A percentile compares a stretch with the other conserved stretches of the same genome.
phyloP scores from a whole-genome alignment of 2,329 filamentous ascomycete genomes.

The Proliferodiscus dingleyae region DNA sequence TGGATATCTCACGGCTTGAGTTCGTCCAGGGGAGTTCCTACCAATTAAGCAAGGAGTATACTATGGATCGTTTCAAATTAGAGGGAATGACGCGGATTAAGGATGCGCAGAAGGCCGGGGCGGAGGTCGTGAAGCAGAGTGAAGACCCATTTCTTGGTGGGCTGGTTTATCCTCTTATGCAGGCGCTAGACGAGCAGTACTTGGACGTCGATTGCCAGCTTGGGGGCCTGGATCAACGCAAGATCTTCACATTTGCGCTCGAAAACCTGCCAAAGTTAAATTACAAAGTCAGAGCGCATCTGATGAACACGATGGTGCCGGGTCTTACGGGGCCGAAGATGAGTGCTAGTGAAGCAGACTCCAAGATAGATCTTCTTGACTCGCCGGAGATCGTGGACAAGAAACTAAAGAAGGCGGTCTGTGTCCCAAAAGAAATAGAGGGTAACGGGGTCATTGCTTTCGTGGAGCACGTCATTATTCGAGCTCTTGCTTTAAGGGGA shows the following conservation, averaged over 20 bases:
- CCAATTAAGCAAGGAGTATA: constrained; percentile 68
- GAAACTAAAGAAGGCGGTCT: constrained; percentile 83
- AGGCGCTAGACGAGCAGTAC: constrained; percentile 80
- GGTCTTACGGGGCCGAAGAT: constrained; percentile 82
- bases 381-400: constrained; percentile 66
- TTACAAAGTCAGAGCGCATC: constrained; percentile 66
- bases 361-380: constrained; percentile 93
- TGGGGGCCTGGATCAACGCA: constrained; percentile 80
- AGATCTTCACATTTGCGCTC: constrained; percentile 80
- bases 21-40: constrained; percentile 84
- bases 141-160: constrained; percentile 69
- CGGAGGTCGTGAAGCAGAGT: constrained; percentile 91
- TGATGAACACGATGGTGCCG: constrained; percentile 86
- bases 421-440: constrained; percentile 69
- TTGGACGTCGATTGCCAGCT: constrained; percentile 85
- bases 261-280: constrained; percentile 82
- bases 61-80: constrained; percentile 84
- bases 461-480: constrained; percentile 81
- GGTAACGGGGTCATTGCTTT: constrained; percentile 85
- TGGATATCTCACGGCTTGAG: constrained; percentile 70
- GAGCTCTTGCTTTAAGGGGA: constrained; percentile 59
- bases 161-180: constrained; percentile 79
- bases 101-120: constrained; percentile 77
- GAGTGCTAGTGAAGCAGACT: constrained; percentile 70
- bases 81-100: constrained; percentile 32